These are phyloP conservation scores for Xylariaceae sp. DNA, from an alignment of 2,329 filamentous ascomycete species.

Conservation along the genomic window DNA sequence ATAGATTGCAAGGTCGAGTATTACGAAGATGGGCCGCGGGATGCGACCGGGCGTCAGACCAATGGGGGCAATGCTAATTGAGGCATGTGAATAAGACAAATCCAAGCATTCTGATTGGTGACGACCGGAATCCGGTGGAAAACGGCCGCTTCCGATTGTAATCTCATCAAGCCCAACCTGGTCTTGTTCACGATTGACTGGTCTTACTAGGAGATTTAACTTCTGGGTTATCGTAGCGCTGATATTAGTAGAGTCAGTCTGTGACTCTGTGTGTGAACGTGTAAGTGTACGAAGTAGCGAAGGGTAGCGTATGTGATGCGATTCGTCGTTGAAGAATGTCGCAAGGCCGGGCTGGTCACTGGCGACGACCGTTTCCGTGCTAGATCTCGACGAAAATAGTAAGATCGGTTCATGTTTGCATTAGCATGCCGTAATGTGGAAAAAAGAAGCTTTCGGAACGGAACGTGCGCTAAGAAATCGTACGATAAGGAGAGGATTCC, in stretches of 20 bases:
- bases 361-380: constrained; percentile 2
- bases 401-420: constrained; percentile 22
- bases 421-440: constrained; percentile 8
- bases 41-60: neutral
- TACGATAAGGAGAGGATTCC: constrained; percentile 12
- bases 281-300: no score
- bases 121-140: constrained; percentile 8
- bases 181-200: no score
- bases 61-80: constrained; percentile 6
- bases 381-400: constrained; percentile 8
- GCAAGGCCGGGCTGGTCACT: neutral
- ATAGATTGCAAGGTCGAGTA: neutral
- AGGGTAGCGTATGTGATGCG: no score
- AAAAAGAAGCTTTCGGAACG: constrained; percentile 8
- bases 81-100: neutral
- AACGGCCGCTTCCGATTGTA: constrained; percentile 15
- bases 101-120: neutral
- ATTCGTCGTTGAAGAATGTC: no score
- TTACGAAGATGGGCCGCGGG: neutral
- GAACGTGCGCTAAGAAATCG: constrained; percentile 17
- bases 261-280: no score
- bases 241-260: no score
- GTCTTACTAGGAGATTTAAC: no score
- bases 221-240: no score
- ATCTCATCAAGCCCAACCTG: neutral